These are phyloP conservation scores for Cocos nucifera DNA, from an alignment of 176 grass and related monocot genomes.

Conservation along the genomic window DNA sequence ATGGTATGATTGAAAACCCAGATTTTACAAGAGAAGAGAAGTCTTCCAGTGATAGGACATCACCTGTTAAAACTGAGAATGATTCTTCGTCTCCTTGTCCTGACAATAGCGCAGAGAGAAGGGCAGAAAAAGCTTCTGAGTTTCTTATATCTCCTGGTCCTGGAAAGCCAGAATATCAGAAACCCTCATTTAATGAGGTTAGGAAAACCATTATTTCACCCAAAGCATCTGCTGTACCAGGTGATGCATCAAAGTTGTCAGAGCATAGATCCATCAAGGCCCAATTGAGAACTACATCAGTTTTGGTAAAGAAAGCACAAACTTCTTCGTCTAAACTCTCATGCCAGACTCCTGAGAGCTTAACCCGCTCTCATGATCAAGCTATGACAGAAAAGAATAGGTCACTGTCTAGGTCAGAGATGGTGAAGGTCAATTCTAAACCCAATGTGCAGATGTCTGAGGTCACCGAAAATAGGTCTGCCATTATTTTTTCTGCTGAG, in stretches of 20 bases:
- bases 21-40: slow-evolving; percentile 42
- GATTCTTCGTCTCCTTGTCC: slow-evolving; percentile 41
- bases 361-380: slow-evolving; percentile 29
- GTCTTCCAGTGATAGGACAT: slow-evolving; percentile 28
- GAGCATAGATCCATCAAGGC: slow-evolving; percentile 39
- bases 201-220: slow-evolving; percentile 28
- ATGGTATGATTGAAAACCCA: slow-evolving; percentile 33
- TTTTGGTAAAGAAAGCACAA: slow-evolving; percentile 53
- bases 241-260: slow-evolving; percentile 27
- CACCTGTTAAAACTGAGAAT: slow-evolving; percentile 35
- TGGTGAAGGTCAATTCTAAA: slow-evolving; percentile 40
- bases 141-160: background rate
- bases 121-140: slow-evolving; percentile 19
- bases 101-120: slow-evolving; percentile 32
- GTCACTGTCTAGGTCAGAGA: slow-evolving; percentile 48
- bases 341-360: slow-evolving; percentile 33
- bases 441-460: slow-evolving; percentile 22
- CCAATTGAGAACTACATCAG: slow-evolving; percentile 30
- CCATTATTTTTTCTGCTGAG: slow-evolving; percentile 35
- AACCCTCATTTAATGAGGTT: slow-evolving; percentile 8
- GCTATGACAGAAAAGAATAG: slow-evolving; percentile 35
- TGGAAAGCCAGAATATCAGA: slow-evolving; percentile 1
- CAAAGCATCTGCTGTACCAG: slow-evolving; percentile 21
- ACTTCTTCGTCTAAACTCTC: slow-evolving; percentile 49
- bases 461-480: slow-evolving; percentile 33